These are phyloP conservation scores for Gymnopilus junonius DNA, from an alignment of 768 basidiomycete species.

Conservation along the genomic window DNA sequence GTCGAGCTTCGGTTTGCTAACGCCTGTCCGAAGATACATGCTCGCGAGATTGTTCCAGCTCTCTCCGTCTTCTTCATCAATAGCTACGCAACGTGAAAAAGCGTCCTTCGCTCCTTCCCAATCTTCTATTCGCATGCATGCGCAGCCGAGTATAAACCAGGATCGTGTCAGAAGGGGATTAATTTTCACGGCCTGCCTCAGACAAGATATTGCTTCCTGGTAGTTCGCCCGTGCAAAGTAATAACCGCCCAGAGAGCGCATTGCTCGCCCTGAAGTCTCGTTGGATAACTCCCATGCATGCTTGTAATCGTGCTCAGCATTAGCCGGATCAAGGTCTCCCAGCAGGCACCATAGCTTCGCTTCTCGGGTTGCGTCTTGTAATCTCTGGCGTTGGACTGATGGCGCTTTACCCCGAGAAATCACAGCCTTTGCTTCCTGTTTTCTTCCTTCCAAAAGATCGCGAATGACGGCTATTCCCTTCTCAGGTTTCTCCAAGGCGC, in stretches of 20 bases:
- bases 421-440: constrained; percentile 81
- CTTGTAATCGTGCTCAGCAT: constrained; percentile 75
- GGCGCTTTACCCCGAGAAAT: constrained; percentile 60
- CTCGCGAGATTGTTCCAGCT: constrained; percentile 98
- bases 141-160: constrained; percentile 98
- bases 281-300: constrained; percentile 84
- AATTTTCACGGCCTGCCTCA: constrained; percentile 80
- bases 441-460: constrained; percentile 83
- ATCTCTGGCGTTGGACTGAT: constrained; percentile 42
- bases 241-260: constrained; percentile 88
- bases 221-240: constrained; percentile 75
- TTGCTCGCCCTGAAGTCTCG: constrained; percentile 84
- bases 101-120: constrained; percentile 87
- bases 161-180: constrained; percentile 87
- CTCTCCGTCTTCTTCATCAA: constrained; percentile 97
- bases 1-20: constrained; percentile 28
- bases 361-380: constrained; percentile 69
- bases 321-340: constrained; percentile 84
- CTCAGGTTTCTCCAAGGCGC: constrained; percentile 77
- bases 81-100: constrained; percentile 83
- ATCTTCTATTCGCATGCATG: constrained; percentile 77
- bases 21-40: constrained; percentile 86
- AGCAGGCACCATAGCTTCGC: constrained; percentile 96
- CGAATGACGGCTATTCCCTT: constrained; percentile 81
- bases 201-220: constrained; percentile 60